A percentile compares a stretch with the other conserved stretches of the same genome.
phyloP scores from a whole-genome alignment of 257 asterid species.

The Scutellaria minor region DNA sequence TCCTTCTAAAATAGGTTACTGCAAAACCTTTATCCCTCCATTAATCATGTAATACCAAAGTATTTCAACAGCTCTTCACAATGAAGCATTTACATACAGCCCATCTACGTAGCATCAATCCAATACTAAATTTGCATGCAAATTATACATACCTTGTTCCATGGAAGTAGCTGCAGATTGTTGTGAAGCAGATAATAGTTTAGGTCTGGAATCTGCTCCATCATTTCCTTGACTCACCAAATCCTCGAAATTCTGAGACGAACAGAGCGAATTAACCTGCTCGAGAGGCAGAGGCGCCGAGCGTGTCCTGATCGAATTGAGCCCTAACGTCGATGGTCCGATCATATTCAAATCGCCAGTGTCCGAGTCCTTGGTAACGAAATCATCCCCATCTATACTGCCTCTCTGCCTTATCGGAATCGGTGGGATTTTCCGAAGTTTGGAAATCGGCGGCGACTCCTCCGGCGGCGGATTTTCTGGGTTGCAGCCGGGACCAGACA shows the following conservation, averaged over 20 bases:
- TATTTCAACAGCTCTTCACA: conserved; percentile 4
- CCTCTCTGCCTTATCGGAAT: conserved; percentile 52
- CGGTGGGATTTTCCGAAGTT: conserved; percentile 65
- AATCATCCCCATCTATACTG: conserved; percentile 31
- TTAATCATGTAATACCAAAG: background rate
- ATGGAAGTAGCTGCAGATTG: conserved; percentile 43
- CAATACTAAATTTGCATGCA: background rate
- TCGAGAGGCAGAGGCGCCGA: conserved; percentile 57
- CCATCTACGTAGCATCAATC: conserved; percentile 29
- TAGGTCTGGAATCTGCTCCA: conserved; percentile 34
- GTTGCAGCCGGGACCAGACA: conserved; percentile 45
- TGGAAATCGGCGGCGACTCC: conserved; percentile 48
- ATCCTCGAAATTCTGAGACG: conserved; percentile 37
- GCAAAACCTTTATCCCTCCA: background rate
- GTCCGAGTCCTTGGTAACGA: conserved; percentile 26
- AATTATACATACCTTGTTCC: conserved; percentile 49
- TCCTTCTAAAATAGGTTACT: conserved; percentile 2
- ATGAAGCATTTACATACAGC: conserved; percentile 8
- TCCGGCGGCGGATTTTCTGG: conserved; percentile 43
- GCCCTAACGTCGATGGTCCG: conserved; percentile 64
- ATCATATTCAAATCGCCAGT: conserved; percentile 43
- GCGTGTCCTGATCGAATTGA: conserved; percentile 78
- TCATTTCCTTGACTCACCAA: conserved; percentile 35
- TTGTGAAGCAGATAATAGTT: conserved; percentile 36
- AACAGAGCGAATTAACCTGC: conserved; percentile 40